A percentile compares a stretch with the other conserved stretches of the same genome.
Evolutionary conservation across 352 stramenopile species (phyloP).

Genomic region (Sclerospora graminicola): DNA sequence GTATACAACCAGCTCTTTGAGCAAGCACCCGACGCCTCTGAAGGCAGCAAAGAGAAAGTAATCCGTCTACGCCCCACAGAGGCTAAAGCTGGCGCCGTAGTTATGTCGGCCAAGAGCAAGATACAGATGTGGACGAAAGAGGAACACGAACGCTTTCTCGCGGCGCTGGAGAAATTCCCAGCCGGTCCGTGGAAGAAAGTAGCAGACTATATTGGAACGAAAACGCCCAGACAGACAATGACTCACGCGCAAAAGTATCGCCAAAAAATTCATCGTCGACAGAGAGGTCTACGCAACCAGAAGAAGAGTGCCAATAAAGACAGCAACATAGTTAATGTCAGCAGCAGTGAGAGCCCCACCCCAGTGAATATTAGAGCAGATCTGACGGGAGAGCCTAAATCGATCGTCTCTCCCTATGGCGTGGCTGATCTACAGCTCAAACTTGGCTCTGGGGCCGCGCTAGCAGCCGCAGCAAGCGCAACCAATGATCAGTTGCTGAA

Average conservation of each 20-base stretch:
- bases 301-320: conserved; percentile 30
- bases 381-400: conserved; percentile 22
- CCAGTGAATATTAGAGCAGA: conserved; percentile 19
- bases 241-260: conserved; percentile 80
- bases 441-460: conserved; percentile 15
- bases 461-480: conserved; percentile 10
- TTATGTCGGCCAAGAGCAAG: conserved; percentile 73
- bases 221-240: conserved; percentile 91
- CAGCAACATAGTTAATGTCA: neutral
- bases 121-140: conserved; percentile 84
- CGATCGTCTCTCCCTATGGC: conserved; percentile 41
- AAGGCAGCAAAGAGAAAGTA: conserved; percentile 37
- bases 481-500: conserved; percentile 48
- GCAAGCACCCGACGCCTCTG: conserved; percentile 24
- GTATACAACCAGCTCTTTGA: conserved; percentile 83
- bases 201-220: conserved; percentile 75
- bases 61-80: conserved; percentile 71
- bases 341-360: conserved; percentile 6
- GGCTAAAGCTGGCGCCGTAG: conserved; percentile 65
- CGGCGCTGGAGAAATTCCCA: conserved; percentile 77
- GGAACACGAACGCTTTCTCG: conserved; percentile 79
- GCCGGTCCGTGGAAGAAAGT: conserved; percentile 81
- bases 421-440: conserved; percentile 54
- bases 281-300: conserved; percentile 65
- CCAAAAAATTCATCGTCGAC: conserved; percentile 69